Conservation (phyloP, 1,284 basidiomycete species). For the Ceratobasidium sp. region DNA sequence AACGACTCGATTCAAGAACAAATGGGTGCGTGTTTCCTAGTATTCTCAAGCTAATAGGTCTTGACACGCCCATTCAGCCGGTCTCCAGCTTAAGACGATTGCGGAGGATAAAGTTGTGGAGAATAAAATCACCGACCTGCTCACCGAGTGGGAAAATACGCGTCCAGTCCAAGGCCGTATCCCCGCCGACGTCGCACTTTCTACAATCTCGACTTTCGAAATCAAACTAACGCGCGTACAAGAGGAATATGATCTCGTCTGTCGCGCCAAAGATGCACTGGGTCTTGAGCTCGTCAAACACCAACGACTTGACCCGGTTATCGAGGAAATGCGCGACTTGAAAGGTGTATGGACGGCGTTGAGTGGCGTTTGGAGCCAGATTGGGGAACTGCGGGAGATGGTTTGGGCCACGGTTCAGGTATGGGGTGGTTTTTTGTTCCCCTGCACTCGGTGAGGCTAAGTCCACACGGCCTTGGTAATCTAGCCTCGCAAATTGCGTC, state of each 20-base stretch:
- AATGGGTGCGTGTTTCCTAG: conserved; percentile 63
- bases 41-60: neutral
- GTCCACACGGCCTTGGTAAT: neutral
- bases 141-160: conserved; percentile 93
- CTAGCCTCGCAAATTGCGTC: conserved; percentile 89
- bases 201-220: conserved; percentile 93
- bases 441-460: neutral
- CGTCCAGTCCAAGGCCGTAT: conserved; percentile 96
- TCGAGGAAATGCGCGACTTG: conserved; percentile 93
- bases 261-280: conserved; percentile 94
- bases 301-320: conserved; percentile 89
- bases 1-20: conserved; percentile 99
- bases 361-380: conserved; percentile 95
- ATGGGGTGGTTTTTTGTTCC: conserved; percentile 12
- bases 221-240: conserved; percentile 85
- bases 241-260: conserved; percentile 93
- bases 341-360: conserved; percentile 99
- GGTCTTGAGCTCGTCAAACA: conserved; percentile 91
- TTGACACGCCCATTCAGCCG: conserved; percentile 62
- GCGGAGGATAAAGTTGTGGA: conserved; percentile 98
- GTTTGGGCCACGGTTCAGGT: conserved; percentile 85
- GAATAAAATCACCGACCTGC: conserved; percentile 88
- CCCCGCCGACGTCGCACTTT: conserved; percentile 94
- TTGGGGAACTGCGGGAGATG: conserved; percentile 86
- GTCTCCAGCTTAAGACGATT: conserved; percentile 97